Percentiles rank a stretch among this genome's conserved stretches.
These are phyloP conservation scores for Alternaria sp. DNA, from an alignment of 2,329 filamentous ascomycete species.

Conservation along the genomic window DNA sequence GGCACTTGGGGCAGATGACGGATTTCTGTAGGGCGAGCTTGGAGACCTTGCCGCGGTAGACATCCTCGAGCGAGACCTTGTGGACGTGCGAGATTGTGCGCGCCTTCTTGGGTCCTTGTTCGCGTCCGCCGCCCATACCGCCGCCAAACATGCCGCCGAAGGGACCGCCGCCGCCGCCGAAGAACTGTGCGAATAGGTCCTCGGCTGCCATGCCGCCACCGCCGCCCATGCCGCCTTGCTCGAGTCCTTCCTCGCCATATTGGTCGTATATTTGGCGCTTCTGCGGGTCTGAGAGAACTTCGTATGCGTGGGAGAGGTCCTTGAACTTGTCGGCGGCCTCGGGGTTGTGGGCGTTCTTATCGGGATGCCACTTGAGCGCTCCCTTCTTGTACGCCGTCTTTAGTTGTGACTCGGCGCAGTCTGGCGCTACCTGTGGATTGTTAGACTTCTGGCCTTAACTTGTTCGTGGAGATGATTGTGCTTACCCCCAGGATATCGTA, in stretches of 20 bases:
- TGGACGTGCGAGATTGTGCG: constrained; percentile 97
- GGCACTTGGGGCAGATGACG: constrained; percentile 93
- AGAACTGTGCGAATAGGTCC: constrained; percentile 97
- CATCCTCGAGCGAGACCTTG: constrained; percentile 96
- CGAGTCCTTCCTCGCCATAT: constrained; percentile 95
- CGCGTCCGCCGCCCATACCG: constrained; percentile 70
- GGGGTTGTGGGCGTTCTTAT: constrained; percentile 96
- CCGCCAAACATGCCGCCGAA: constrained; percentile 68
- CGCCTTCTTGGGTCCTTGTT: constrained; percentile 85
- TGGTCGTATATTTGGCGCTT: constrained; percentile 95
- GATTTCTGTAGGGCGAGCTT: constrained; percentile 98
- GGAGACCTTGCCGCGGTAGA: constrained; percentile 97
- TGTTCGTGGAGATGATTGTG: constrained; percentile 35
- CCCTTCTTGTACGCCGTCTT: constrained; percentile 89
- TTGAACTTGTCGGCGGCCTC: constrained; percentile 98
- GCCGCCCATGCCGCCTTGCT: constrained; percentile 74
- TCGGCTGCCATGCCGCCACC: constrained; percentile 91
- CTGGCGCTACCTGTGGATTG: constrained; percentile 70
- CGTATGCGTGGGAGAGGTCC: constrained; percentile 93
- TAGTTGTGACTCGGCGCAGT: constrained; percentile 81
- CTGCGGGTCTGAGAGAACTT: constrained; percentile 88
- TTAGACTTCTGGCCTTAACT: constrained; percentile 15
- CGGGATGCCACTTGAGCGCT: constrained; percentile 83
- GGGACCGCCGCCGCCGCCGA: constrained; percentile 73
- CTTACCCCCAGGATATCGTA: constrained; percentile 80